Percentiles rank a stretch among this genome's conserved stretches.
These are phyloP conservation scores for Paratinospora sagittata DNA, from an alignment of 164 flowering plant species.

Conservation along the genomic window DNA sequence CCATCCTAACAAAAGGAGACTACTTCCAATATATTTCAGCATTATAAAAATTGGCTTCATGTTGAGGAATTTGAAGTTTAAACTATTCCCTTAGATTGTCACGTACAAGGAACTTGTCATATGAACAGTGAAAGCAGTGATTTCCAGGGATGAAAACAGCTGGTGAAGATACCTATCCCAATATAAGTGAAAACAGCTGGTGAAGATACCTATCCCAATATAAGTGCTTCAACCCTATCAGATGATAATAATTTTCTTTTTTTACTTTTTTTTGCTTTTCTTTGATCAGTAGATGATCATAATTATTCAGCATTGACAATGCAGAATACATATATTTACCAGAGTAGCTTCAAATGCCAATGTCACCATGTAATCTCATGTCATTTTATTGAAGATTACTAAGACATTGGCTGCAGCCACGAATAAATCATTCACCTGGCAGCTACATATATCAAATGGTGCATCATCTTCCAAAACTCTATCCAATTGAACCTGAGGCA, in stretches of 20 bases:
- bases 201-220: no score
- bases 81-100: not conserved
- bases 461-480: constrained; percentile 79
- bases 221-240: no score
- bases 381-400: not conserved
- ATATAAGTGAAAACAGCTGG: not conserved
- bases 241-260: no score
- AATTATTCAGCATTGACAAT: not conserved
- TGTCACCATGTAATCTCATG: not conserved
- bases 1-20: not conserved
- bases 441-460: constrained; percentile 94
- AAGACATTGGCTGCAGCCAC: not conserved
- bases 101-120: not conserved
- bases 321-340: not conserved
- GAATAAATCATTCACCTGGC: constrained; percentile 56
- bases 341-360: not conserved
- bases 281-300: not conserved
- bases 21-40: not conserved
- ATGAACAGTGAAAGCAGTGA: not conserved
- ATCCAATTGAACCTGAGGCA: constrained; percentile 63
- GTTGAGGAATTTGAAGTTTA: not conserved
- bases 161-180: no score
- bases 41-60: not conserved
- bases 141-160: not conserved
- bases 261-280: not conserved